Base-by-base conservation (phyloP, 139 green algal species). In the Chlamydomonas sphaeroides region DNA sequence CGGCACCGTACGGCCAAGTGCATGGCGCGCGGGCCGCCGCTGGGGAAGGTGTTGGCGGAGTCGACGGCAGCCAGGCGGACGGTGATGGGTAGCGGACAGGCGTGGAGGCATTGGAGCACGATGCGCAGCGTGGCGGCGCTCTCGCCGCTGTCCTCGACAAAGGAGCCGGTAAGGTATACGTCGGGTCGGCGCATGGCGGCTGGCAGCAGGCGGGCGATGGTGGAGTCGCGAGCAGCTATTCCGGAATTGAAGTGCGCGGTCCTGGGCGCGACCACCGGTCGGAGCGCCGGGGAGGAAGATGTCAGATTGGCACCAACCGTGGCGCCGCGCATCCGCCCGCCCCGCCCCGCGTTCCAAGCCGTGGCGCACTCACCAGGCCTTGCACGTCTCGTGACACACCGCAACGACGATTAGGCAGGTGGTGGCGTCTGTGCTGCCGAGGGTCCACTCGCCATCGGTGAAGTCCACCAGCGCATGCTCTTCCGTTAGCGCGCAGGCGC, bases 401-500 rank as follows among this genome's bases (percentile, higher is more conserved):
- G 35, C 61, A 25, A 72, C 75, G 23, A 20, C 75, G 32, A 82
- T 72, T 32, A 82, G 62, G 62, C 75, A 82, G 5, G 75, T 82
- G 10, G 75, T 82, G 30, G 75, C 75, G 26, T 82, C 75, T 10
- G 42, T 65, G 75, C 42, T 65, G 35, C 75, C 75, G 5, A 82
- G 21, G 41, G 61, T 32, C 75, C 75, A 82, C 11, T 51, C 17
- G 28, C 38, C 20, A 5, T 20, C 2, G 75, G 62, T 65, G 41
- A 72, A 73, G 35, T 72, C 42, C 21, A 82, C 75, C 41, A 82
- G 62, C 11, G 75, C 75, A n/a, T 82, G 26, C 62, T 82, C 75
- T 5, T 62, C 61, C 56, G n/a, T 21, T n/a, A 82, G 32, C 7
- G 75, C 32, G 25, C 75, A 82, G 4, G 32, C 75, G 4, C 32